Evolutionary conservation across 1,284 basidiomycete genomes (phyloP).

Genomic region (Cutaneotrichosporon cutaneum): DNA sequence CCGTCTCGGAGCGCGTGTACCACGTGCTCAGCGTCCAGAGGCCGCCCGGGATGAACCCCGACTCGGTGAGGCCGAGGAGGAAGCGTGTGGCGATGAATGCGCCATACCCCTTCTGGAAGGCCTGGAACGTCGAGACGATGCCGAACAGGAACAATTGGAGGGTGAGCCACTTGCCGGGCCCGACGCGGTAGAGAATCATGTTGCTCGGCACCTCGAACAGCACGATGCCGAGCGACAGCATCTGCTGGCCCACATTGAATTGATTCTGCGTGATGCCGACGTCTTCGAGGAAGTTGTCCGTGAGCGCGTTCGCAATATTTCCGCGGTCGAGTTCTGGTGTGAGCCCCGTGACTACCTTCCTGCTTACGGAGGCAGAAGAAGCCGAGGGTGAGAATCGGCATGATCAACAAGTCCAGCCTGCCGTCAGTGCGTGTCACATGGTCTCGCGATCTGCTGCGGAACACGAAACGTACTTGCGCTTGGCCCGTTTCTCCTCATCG

Average conservation of each 20-base stretch:
- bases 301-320: conserved; percentile 36
- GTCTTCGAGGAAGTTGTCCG: conserved; percentile 36
- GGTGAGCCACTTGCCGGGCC: conserved; percentile 31
- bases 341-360: background rate
- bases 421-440: background rate
- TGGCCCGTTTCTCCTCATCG: conserved; percentile 26
- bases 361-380: conserved; percentile 36
- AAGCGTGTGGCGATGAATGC: conserved; percentile 36
- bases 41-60: conserved; percentile 35
- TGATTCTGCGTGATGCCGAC: conserved; percentile 39
- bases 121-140: conserved; percentile 38
- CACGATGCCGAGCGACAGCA: conserved; percentile 43
- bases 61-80: conserved; percentile 35
- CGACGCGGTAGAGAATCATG: conserved; percentile 31
- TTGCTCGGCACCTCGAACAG: conserved; percentile 40
- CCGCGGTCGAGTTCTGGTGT: conserved; percentile 27
- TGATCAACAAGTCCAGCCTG: conserved; percentile 37
- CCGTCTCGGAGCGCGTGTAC: conserved; percentile 35
- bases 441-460: background rate
- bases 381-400: conserved; percentile 39
- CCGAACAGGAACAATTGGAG: conserved; percentile 37
- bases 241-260: conserved; percentile 40
- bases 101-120: conserved; percentile 36
- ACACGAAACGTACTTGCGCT: conserved; percentile 24
- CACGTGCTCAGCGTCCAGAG: conserved; percentile 28